phyloP scores from a whole-genome alignment of 1,139 yeast genomes.

The Suhomyces terraborum region DNA sequence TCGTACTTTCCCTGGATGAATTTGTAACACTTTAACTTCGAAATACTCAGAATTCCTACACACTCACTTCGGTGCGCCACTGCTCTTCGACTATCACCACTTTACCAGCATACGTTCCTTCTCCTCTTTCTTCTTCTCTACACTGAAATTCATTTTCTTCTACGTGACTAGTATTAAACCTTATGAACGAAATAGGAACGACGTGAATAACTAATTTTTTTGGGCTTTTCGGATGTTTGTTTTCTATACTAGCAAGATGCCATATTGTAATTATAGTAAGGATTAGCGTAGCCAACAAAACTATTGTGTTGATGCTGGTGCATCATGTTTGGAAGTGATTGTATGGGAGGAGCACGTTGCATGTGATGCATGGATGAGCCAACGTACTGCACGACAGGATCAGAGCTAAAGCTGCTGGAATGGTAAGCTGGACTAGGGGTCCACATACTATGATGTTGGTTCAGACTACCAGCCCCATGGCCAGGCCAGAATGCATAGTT shows the following conservation, averaged over 20 bases:
- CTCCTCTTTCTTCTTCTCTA: too few relatives aligned
- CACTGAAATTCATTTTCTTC: neutral
- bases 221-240: conserved; percentile 6
- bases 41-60: too few relatives aligned
- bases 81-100: too few relatives aligned
- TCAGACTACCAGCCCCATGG: conserved; percentile 9
- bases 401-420: conserved; percentile 12
- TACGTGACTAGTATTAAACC: conserved; percentile 5
- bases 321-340: conserved; percentile 10
- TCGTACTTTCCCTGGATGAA: too few relatives aligned
- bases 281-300: conserved; percentile 43
- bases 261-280: conserved; percentile 39
- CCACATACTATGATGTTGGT: conserved; percentile 17
- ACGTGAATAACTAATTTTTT: conserved; percentile 6
- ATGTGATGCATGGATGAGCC: conserved; percentile 14
- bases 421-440: conserved; percentile 10
- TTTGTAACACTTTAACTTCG: too few relatives aligned
- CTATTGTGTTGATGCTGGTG: conserved; percentile 14
- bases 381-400: conserved; percentile 19
- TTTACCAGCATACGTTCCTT: too few relatives aligned
- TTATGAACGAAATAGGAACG: conserved; percentile 4
- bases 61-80: too few relatives aligned
- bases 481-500: conserved; percentile 11
- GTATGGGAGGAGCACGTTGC: conserved; percentile 9
- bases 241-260: conserved; percentile 30